Base-by-base conservation (phyloP, 768 basidiomycete species). In the Russula compacta region DNA sequence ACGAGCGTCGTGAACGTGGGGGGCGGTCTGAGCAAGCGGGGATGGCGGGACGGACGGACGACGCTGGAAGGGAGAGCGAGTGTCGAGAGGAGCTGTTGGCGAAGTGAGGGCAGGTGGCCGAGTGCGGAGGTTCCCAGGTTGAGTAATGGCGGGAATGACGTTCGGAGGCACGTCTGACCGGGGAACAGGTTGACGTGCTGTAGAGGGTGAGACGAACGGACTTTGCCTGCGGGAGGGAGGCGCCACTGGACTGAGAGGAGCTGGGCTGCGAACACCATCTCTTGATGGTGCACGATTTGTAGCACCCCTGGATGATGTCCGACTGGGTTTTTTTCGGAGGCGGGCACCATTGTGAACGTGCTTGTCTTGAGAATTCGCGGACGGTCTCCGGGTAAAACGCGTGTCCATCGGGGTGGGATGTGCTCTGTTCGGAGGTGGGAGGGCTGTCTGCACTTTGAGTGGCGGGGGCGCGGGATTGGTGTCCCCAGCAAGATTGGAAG, bases 401-500 rank as follows among this genome's bases (percentile, higher is more conserved):
- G 17, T n/a, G 24, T 48, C 14, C 6, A n/a, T 10, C 3, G 32
- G 43, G 21, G 8, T 51, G 40, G 40, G 32, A 46, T 40, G 17
- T 0, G 19, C 17, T 38, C 40, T 15, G 43, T 44, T 56, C 14
- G 48, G 19, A 36, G 58, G 47, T 36, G 33, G 53, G 21, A 29
- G n/a, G 39, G 36, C 12, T 15, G 57, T 64, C 40, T 58, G 49
- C n/a, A 32, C 10, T 9, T 0, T 57, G 44, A 15, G 43, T 29
- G 8, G 60, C 2, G 55, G 55, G 9, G 14, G 56, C 76, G 73
- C 15, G 76, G 73, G 56, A 73, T 71, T 33, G 76, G 77, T 21
- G 80, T 75, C 69, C 33, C 76, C 51, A 71, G 75, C 40, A 71
- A 75, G 51, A 67, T 69, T 49, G 70, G 66, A 63, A 64, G 71